Percentiles rank a stretch among this genome's conserved stretches.
Evolutionary conservation across 176 grass and related monocot genomes (phyloP).

Genomic region (Ampelocalamus luodianensis): DNA sequence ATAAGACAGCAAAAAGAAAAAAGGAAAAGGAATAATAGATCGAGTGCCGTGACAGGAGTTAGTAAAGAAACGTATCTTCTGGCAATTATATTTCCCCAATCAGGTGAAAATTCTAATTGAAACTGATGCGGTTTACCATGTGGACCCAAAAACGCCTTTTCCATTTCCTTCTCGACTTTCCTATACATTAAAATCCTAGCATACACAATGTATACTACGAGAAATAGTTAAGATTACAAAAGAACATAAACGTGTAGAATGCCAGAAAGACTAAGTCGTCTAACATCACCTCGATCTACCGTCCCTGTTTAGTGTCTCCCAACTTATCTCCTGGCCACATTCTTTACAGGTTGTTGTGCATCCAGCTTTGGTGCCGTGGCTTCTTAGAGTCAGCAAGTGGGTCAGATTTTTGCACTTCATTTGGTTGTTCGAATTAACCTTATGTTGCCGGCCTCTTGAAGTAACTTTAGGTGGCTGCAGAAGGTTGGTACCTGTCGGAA

Average conservation of each 20-base stretch:
- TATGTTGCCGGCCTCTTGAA: conserved; percentile 49
- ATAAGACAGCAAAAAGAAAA: not conserved
- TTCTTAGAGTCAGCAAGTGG: conserved; percentile 84
- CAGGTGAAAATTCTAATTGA: conserved; percentile 19
- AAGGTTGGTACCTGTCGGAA: conserved; percentile 30
- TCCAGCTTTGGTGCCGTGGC: conserved; percentile 69
- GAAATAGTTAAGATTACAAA: conserved; percentile 26
- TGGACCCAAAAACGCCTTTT: not conserved
- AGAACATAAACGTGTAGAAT: not conserved
- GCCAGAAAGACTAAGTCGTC: not conserved
- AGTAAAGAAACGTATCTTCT: not conserved
- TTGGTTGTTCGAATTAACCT: conserved; percentile 66
- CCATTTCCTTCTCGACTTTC: not conserved
- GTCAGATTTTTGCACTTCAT: conserved; percentile 87
- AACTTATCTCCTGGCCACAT: conserved; percentile 86
- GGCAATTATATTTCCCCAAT: not conserved
- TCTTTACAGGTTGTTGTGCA: conserved; percentile 71
- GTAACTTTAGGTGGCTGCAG: conserved; percentile 38
- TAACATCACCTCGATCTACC: conserved; percentile 62
- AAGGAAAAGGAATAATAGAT: too few relatives aligned
- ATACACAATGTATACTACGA: conserved; percentile 20
- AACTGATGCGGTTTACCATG: not conserved
- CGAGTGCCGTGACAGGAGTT: not conserved
- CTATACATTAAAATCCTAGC: conserved; percentile 25
- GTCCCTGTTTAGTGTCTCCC: conserved; percentile 89